These are phyloP conservation scores for Thielaviopsis musarum DNA, from an alignment of 2,329 filamentous ascomycete species.

Conservation along the genomic window DNA sequence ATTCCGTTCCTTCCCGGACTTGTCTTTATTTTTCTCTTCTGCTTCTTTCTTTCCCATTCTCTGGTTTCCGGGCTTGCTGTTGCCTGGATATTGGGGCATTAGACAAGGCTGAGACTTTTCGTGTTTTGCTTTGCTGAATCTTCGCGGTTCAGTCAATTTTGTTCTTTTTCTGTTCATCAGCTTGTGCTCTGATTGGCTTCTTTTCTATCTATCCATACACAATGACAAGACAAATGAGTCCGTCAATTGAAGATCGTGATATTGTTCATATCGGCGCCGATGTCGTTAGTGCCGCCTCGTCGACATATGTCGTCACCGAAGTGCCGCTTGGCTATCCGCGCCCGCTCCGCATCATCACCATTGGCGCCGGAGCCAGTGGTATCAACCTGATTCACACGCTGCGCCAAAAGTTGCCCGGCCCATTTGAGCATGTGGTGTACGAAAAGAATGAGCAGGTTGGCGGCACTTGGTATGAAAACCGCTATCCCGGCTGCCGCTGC, in stretches of 20 bases:
- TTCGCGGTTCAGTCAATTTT: not conserved
- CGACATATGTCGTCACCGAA: slow-evolving; percentile 5
- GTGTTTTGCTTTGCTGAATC: not conserved
- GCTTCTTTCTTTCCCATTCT: slow-evolving; percentile 4
- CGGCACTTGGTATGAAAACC: slow-evolving; percentile 42
- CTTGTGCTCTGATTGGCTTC: not conserved
- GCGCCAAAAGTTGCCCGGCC: slow-evolving; percentile 23
- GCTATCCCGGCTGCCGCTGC: slow-evolving; percentile 39
- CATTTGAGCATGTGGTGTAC: slow-evolving; percentile 31
- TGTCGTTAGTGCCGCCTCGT: not conserved
- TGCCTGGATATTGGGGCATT: slow-evolving; percentile 5
- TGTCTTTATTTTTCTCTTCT: slow-evolving; percentile 5
- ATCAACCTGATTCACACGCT: slow-evolving; percentile 25
- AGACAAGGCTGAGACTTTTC: not conserved
- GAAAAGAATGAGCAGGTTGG: slow-evolving; percentile 39
- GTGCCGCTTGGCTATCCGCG: slow-evolving; percentile 8
- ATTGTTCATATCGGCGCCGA: slow-evolving; percentile 1
- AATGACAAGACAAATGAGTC: slow-evolving; percentile 9
- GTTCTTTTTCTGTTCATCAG: not conserved
- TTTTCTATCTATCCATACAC: not conserved
- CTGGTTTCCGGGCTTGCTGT: slow-evolving; percentile 3
- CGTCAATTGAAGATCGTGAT: slow-evolving; percentile 6
- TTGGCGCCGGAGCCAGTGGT: slow-evolving; percentile 18
- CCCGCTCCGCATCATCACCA: slow-evolving; percentile 16
- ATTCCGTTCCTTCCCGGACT: slow-evolving; percentile 8